A percentile compares a stretch with the other conserved stretches of the same genome.
phyloP scores from a whole-genome alignment of 225 moss, liverwort and hornwort genomes.

The Sphagnum contortum region DNA sequence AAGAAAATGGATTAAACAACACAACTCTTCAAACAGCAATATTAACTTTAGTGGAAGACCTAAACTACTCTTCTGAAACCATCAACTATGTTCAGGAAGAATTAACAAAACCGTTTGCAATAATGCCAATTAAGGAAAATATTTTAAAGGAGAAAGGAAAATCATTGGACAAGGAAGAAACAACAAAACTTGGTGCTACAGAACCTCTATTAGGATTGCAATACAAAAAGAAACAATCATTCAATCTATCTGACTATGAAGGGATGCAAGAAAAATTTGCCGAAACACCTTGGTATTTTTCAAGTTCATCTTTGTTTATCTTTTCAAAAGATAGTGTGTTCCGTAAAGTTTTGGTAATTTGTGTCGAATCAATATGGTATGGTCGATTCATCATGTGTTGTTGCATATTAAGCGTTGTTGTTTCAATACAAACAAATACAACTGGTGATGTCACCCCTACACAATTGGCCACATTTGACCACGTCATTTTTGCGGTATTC shows the following conservation, averaged over 20 bases:
- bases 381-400: constrained; percentile 34
- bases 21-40: constrained; percentile 76
- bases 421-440: no score
- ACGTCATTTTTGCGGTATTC: constrained; percentile 19
- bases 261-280: constrained; percentile 32
- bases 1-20: constrained; percentile 31
- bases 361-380: constrained; percentile 60
- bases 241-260: constrained; percentile 63
- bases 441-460: no score
- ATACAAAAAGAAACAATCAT: constrained; percentile 19
- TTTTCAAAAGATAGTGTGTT: constrained; percentile 35
- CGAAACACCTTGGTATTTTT: constrained; percentile 65
- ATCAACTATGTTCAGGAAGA: no score
- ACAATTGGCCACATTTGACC: no score
- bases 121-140: not conserved
- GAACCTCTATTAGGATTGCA: not conserved
- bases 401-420: not conserved
- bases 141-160: no score
- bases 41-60: constrained; percentile 46
- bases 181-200: no score
- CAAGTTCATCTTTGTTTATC: constrained; percentile 54
- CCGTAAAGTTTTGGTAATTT: constrained; percentile 27
- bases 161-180: no score
- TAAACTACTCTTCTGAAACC: constrained; percentile 6
- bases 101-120: not conserved